phyloP scores from a whole-genome alignment of 2,329 filamentous ascomycete species.

The Chaetothyriales sp. region DNA sequence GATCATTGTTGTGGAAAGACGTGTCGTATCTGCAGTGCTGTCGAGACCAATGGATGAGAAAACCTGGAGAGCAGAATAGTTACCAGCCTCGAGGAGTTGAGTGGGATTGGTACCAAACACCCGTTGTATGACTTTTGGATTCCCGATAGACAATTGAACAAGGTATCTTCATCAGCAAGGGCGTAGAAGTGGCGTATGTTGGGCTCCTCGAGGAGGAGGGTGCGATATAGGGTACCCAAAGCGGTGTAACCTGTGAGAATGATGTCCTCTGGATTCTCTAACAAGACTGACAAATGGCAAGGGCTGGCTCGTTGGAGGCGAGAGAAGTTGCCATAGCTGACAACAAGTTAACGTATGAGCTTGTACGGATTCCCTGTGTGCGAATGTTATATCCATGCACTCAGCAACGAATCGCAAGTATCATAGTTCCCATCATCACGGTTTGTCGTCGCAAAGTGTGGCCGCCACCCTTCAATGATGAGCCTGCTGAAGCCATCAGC shows the following conservation, averaged over 20 bases:
- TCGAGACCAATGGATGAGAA: slow-evolving; percentile 35
- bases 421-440: slow-evolving; percentile 45
- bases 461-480: slow-evolving; percentile 42
- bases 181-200: slow-evolving; percentile 38
- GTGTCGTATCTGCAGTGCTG: slow-evolving; percentile 24
- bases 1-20: slow-evolving; percentile 31
- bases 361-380: slow-evolving; percentile 47
- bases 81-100: slow-evolving; percentile 24
- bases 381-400: slow-evolving; percentile 49
- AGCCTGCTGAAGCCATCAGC: slow-evolving; percentile 36
- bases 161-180: slow-evolving; percentile 43
- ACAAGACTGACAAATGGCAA: too few species aligned
- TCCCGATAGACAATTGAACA: too few species aligned
- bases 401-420: slow-evolving; percentile 44
- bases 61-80: slow-evolving; percentile 35
- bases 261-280: slow-evolving; percentile 1
- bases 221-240: slow-evolving; percentile 44
- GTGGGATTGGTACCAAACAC: slow-evolving; percentile 20
- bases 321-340: slow-evolving; percentile 20
- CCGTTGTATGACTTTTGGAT: slow-evolving; percentile 30
- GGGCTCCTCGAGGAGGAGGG: slow-evolving; percentile 24
- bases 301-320: neutral
- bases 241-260: slow-evolving; percentile 49
- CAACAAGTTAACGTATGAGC: slow-evolving; percentile 33
- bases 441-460: slow-evolving; percentile 44